Evolutionary conservation across 192 early-diverging fungal genomes (phyloP), one percentile per base, ranked within the genome.

Genomic region (Coemansia sp.): DNA sequence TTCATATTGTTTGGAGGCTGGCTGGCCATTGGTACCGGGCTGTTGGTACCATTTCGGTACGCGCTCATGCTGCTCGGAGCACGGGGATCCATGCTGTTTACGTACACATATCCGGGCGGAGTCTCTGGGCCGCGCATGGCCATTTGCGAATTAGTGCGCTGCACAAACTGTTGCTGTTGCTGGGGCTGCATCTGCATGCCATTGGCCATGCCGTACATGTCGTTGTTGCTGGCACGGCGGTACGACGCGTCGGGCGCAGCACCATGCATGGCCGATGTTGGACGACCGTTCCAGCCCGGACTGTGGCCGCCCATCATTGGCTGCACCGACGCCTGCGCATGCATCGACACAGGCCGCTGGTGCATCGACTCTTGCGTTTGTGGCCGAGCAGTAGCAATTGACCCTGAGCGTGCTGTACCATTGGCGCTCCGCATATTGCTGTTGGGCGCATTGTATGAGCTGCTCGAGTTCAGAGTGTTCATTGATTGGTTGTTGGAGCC

Each of bases 141-240:
- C 41, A 52, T 52, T 35, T 73, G 70, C 37, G 70, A 66, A 50
- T 67, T 63, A 1, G 60, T 52, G 21, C 72, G 65, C 61, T 67
- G 72, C 24, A 63, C 45, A 50, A 43, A 73, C 61, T 63, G 65
- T 23, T 58, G 67, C 35, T 70, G 68, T 14, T 21, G 43, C 25
- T 37, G 67, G 15, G 9, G 47, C 23, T 62, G 67, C 5, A 3
- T 15, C 61, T 23, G 35, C 55, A 12, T n/a, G 19, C 39, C 60
- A 1, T 49, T 43, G 19, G 60, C 56, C 60, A 66, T 63, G 0
- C 50, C 63, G 62, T 79, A 79, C 76, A 79, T 73, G 38, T 79
- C 71, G 58, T 66, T 73, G 64, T 79, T 79, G 65, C 76, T 79
- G 1, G 76, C 60, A 2, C 76, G 63, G 19, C 76, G 76, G 47